Evolutionary conservation across 352 stramenopile genomes (phyloP), one percentile per base, ranked within the genome.

Genomic region (Pythium sp.): DNA sequence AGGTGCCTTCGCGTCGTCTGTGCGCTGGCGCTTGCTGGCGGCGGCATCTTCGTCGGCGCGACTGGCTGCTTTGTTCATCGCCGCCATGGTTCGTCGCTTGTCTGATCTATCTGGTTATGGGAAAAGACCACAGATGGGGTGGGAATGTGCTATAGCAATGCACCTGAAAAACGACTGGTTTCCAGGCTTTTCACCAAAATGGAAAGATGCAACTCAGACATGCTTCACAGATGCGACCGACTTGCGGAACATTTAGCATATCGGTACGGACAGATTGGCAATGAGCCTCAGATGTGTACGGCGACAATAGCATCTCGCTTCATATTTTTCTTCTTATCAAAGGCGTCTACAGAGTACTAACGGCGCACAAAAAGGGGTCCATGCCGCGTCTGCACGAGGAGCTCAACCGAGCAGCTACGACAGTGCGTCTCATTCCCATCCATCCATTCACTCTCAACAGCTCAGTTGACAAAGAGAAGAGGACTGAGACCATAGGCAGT

Each of bases 1-100:
- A 53, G 34, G 20, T 1, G 24, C 41, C 12, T 53, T 38, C 51
- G 78, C 60, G 55, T 78, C 58, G 46, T 75, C 75, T 0, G 63
- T 82, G 64, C 82, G 80, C 58, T 74, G 53, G 58, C 82, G 84
- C 69, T 92, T 88, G 47, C 1, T 56, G 22, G 47, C 30, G 4
- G 32, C 32, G n/a, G 24, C 43, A 11, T 49, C 68, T 41, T 22
- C 54, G 14, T 62, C 58, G 2, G 58, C 30, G 18, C 26, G 62
- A 9, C 46, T 58, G 8, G 46, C 30, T 18, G 70, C 53, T 55
- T 72, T 72, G 28, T 26, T 53, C 30, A 49, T 60, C 64, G 59
- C 51, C n/a, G 18, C n/a, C 56, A 62, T 61, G 15, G 36, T 26
- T 15, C 7, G 7, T 8, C 18, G 1, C 8, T 60, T 60, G 26